Evolutionary conservation across 2,329 filamentous ascomycete species (phyloP), one percentile per base, ranked within the genome.

Genomic region (Ophiostoma quercus): DNA sequence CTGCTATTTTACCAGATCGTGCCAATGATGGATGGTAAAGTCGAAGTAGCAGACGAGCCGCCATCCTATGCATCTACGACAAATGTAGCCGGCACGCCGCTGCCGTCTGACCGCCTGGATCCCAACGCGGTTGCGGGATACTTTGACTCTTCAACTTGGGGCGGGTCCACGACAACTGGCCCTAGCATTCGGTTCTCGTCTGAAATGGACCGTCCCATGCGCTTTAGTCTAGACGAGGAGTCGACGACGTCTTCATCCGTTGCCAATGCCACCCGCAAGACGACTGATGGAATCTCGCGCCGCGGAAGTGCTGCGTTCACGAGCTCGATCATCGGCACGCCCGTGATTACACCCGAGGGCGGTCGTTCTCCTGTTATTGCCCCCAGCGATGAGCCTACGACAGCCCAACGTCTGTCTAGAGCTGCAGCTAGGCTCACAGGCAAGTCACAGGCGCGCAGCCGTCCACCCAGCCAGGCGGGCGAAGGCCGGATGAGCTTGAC

Each of bases 1-100:
- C 85, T 98, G 7, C 83, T 99, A 0, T 98, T 98, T 79, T 99
- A 97, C 76, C 94, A 97, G 78, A 92, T 98, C 57, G 86, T 96
- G 39, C 94, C 94, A 0, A 92, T 96, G 75, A 87, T 92, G 39
- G 86, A 94, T 70, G 85, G 90, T 14, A 84, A 84, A 5, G 80
- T 81, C 84, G 7, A 79, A 79, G 63, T 81, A 83, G 1, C 80
- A 82, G 41, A 78, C 1, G 82, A 83, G 43, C 87, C 87, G 2
- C 87, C 87, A 1, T 86, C 87, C 1, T 90, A 90, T 74, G 80
- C 83, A 66, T 84, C 86, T 68, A 82, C 82, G 14, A 83, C 79
- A 16, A 83, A 81, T 68, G 72, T 82, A 32, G 79, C 80, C 8
- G 76, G 72, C 68, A 77, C 72, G 74, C 80, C 76, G 41, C 67